These are phyloP conservation scores for Chrysosporium queenslandicum DNA, from an alignment of 2,329 filamentous ascomycete species.

Conservation along the genomic window DNA sequence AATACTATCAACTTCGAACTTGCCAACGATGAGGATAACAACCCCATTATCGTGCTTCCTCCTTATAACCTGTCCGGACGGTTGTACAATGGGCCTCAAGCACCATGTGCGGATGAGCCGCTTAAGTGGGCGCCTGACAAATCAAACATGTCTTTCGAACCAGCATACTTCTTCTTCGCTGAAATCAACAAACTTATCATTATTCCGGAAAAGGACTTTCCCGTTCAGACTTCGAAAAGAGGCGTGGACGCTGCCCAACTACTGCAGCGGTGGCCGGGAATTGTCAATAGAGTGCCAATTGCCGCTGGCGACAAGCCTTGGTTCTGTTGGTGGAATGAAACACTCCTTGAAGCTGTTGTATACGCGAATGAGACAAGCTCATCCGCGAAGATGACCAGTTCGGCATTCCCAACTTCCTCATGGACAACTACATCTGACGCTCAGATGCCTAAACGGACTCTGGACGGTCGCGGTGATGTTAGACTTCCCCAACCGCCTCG, in stretches of 20 bases:
- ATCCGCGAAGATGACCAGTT: not conserved
- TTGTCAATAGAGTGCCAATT: slow-evolving; percentile 31
- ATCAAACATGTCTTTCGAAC: slow-evolving; percentile 47
- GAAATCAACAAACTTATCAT: slow-evolving; percentile 57
- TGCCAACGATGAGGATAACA: slow-evolving; percentile 21
- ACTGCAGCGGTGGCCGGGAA: slow-evolving; percentile 23
- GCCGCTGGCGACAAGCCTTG: slow-evolving; percentile 53
- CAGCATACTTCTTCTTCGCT: slow-evolving; percentile 54
- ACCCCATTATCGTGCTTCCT: slow-evolving; percentile 30
- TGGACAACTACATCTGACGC: slow-evolving; percentile 4
- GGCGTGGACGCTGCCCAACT: slow-evolving; percentile 20
- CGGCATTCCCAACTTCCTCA: slow-evolving; percentile 13
- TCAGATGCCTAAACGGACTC: slow-evolving; percentile 21
- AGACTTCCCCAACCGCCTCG: not conserved
- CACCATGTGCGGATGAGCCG: slow-evolving; percentile 40
- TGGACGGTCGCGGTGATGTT: not conserved
- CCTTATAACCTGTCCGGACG: slow-evolving; percentile 30
- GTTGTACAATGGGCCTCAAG: slow-evolving; percentile 53
- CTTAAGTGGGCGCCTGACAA: slow-evolving; percentile 50
- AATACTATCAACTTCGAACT: slow-evolving; percentile 15
- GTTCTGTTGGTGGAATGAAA: slow-evolving; percentile 62
- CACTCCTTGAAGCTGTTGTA: slow-evolving; percentile 56
- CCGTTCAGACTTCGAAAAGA: slow-evolving; percentile 17
- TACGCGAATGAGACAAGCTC: slow-evolving; percentile 41
- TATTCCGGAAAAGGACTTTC: slow-evolving; percentile 32